These are phyloP conservation scores for Synchytrium microbalum DNA, from an alignment of 371 early-diverging fungal genomes.

Conservation along the genomic window DNA sequence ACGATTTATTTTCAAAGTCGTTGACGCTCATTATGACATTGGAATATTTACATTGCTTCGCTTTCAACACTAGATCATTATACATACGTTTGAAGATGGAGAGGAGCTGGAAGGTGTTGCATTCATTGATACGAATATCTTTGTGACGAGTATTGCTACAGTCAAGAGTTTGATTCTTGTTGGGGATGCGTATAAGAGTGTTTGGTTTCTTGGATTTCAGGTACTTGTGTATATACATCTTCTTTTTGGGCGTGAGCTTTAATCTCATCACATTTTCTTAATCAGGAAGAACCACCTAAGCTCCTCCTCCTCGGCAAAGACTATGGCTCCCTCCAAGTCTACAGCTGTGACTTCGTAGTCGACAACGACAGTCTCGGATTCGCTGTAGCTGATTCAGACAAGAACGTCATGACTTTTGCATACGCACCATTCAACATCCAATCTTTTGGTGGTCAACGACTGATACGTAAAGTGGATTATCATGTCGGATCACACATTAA, in stretches of 20 bases:
- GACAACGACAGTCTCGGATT: conserved; percentile 65
- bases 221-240: conserved; percentile 23
- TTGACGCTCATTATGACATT: neutral
- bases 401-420: conserved; percentile 71
- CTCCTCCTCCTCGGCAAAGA: conserved; percentile 87
- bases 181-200: conserved; percentile 87
- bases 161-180: conserved; percentile 87
- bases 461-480: conserved; percentile 84
- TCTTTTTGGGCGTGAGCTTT: neutral
- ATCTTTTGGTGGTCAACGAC: conserved; percentile 79
- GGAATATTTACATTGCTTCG: neutral
- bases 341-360: conserved; percentile 65
- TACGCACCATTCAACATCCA: conserved; percentile 85
- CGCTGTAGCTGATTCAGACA: conserved; percentile 73
- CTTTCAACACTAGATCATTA: conserved; percentile 50
- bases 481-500: conserved; percentile 68
- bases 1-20: neutral
- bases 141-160: conserved; percentile 69
- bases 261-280: conserved; percentile 6
- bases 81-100: conserved; percentile 84
- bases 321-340: conserved; percentile 62
- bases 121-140: conserved; percentile 92
- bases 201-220: conserved; percentile 94
- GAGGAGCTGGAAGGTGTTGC: conserved; percentile 89
- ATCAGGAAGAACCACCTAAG: conserved; percentile 86